Conservation (phyloP, 73 alveolate genomes). For the Tetrahymena borealis region DNA sequence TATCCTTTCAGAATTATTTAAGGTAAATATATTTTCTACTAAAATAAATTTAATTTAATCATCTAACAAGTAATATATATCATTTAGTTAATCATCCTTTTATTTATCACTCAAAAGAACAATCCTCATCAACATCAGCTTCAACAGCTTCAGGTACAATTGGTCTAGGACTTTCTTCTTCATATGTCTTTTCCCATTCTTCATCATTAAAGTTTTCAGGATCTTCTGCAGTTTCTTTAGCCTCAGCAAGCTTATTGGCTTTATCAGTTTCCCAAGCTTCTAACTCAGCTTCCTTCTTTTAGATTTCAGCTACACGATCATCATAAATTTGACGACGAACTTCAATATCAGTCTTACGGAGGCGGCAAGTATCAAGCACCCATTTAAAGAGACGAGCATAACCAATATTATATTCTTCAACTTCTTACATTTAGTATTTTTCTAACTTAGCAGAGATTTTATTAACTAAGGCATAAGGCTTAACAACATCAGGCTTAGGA, state of each 20-base stretch:
- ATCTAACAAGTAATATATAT: not conserved
- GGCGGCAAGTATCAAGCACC: constrained; percentile 5
- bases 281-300: constrained; percentile 11
- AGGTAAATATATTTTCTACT: not conserved
- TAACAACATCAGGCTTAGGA: constrained; percentile 78
- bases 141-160: not conserved
- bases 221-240: constrained; percentile 13
- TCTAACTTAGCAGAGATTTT: constrained; percentile 4
- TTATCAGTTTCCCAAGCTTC: not conserved
- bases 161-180: not conserved
- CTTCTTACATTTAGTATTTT: constrained; percentile 4
- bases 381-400: constrained; percentile 36
- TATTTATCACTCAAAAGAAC: not conserved
- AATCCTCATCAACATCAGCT: not conserved
- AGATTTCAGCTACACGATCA: constrained; percentile 3
- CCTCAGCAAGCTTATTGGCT: constrained; percentile 8
- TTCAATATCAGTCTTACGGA: constrained; percentile 38
- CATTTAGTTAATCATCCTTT: no score
- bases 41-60: not conserved
- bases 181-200: constrained; percentile 1
- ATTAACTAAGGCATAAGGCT: constrained; percentile 58
- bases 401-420: constrained; percentile 42
- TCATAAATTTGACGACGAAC: constrained; percentile 19
- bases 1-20: no score
- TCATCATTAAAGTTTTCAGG: not conserved